Percentiles rank a stretch among this genome's conserved stretches.
These are phyloP conservation scores for Pezicula neosporulosa DNA, from an alignment of 2,329 filamentous ascomycete genomes.

Conservation along the genomic window DNA sequence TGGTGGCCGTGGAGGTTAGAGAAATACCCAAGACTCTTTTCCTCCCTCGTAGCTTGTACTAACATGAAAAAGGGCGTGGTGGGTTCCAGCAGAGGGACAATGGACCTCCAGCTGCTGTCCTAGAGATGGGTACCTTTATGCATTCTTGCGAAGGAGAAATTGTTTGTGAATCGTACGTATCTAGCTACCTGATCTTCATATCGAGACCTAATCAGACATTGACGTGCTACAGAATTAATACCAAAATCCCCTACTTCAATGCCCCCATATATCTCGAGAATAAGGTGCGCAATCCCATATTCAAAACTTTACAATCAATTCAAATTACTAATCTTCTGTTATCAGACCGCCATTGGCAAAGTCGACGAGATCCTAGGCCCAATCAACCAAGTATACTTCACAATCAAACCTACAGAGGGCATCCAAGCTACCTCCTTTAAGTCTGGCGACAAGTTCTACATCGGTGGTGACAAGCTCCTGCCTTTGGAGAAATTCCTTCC, in stretches of 20 bases:
- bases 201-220: too few species aligned
- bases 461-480: constrained; percentile 89
- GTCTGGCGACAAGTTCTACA: constrained; percentile 95
- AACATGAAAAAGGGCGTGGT: constrained; percentile 47
- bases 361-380: constrained; percentile 97
- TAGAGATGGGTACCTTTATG: constrained; percentile 92
- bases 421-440: constrained; percentile 96
- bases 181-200: too few species aligned
- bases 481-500: constrained; percentile 95
- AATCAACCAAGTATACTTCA: constrained; percentile 98
- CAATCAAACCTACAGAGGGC: constrained; percentile 93
- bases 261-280: constrained; percentile 98
- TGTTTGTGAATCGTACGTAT: constrained; percentile 72
- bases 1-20: constrained; percentile 46
- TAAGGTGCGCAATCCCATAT: constrained; percentile 57
- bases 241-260: constrained; percentile 98
- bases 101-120: constrained; percentile 58
- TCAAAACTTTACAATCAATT: neutral
- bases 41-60: constrained; percentile 12
- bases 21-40: neutral
- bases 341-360: constrained; percentile 81
- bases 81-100: constrained; percentile 58
- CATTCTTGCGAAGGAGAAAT: constrained; percentile 97
- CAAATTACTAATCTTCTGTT: constrained; percentile 7
- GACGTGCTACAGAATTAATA: constrained; percentile 55